Base-by-base conservation (phyloP, 75 land plant species). In the Sequoia sempervirens region DNA sequence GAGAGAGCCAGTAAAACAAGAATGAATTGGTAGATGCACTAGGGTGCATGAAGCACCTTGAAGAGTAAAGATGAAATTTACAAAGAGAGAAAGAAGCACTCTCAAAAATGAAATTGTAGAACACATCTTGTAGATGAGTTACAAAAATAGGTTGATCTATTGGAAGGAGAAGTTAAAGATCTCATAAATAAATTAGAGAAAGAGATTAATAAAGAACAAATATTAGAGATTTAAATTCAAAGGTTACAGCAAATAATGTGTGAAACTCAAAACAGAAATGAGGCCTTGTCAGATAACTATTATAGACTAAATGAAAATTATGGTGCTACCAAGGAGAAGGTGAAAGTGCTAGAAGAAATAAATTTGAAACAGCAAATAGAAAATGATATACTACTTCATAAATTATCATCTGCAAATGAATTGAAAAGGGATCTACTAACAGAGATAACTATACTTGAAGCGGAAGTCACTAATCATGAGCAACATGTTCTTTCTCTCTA, bases 401-500 rank as follows among this genome's bases (percentile, higher is more conserved):
- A 87, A 56, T 30, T 83, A 2, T 72, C 73, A 28, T 64, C 72
- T 13, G 82, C 83, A 61, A 12, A 69, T 38, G 86, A 90, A 38
- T 83, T 88, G 18, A 74, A 75, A 17, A 75, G 72, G 18, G 82
- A 97, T 69, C 88, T 97, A 15, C 94, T 97, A 75, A 85, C 89
- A 32, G 99, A 97, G 82, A 97, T 97, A 84, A 90, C 92, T 34
- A 86, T 90, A 14, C 96, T 97, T 38, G 96, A 97, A 86, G 91
- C 89, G 84, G 99, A 97, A 86, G 98, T 97, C 45, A 93, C 93
- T 46, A 89, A 93, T 75, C 88, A 94, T 4, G 99, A 97, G 85
- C 92, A 96, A 80, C 98, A 96, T 87, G 95, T 97, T 47, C 92
- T 97, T 23, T 86, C 95, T 64, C 89, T 97, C n/a, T 97, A 97